These are phyloP conservation scores for Globisporangium spiculum DNA, from an alignment of 352 stramenopile species.

Conservation along the genomic window DNA sequence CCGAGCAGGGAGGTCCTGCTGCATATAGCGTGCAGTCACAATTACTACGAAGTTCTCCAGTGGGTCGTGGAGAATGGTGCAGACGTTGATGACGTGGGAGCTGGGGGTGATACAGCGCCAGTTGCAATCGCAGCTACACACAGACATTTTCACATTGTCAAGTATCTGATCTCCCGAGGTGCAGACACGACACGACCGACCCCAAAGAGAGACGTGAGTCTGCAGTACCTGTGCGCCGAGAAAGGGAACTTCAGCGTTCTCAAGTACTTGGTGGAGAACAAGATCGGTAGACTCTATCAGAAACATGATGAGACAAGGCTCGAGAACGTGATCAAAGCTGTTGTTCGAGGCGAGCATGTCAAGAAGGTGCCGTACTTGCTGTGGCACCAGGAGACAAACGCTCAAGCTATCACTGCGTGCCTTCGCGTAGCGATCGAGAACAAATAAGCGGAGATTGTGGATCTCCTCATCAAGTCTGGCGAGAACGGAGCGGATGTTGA, in stretches of 20 bases:
- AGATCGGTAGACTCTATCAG: not conserved
- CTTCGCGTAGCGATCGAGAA: not conserved
- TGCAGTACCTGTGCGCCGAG: conserved; percentile 1
- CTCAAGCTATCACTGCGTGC: not conserved
- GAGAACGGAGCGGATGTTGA: not conserved
- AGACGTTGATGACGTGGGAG: not conserved
- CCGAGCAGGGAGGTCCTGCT: not conserved
- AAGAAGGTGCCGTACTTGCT: not conserved
- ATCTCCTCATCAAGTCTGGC: not conserved
- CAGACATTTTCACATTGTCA: not conserved
- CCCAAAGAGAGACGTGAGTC: not conserved
- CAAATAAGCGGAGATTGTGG: not conserved
- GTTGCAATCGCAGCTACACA: not conserved
- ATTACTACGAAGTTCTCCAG: not conserved
- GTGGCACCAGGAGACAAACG: not conserved
- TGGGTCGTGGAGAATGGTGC: conserved; percentile 8
- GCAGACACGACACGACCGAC: not conserved
- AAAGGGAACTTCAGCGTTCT: conserved; percentile 9
- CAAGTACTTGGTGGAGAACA: conserved; percentile 11
- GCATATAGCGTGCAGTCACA: not conserved
- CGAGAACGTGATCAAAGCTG: not conserved
- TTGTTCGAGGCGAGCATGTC: not conserved
- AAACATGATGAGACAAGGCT: not conserved
- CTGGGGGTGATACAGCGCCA: not conserved
- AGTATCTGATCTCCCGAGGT: not conserved